These are phyloP conservation scores for Metschnikowia noctiluminum DNA, from an alignment of 805 yeast species.

Conservation along the genomic window DNA sequence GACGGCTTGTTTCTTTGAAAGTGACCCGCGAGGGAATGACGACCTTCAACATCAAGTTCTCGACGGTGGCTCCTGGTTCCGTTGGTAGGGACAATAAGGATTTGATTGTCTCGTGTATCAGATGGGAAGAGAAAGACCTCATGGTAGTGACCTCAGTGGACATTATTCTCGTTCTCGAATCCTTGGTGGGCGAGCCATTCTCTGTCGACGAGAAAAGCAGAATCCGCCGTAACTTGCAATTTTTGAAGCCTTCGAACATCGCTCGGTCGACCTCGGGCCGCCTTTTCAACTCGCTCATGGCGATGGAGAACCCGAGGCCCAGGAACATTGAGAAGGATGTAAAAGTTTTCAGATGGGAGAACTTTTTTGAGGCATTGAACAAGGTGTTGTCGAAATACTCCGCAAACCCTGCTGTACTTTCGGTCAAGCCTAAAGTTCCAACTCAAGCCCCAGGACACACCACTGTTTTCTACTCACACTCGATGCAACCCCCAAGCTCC, in stretches of 20 bases:
- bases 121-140: slow-evolving; percentile 47
- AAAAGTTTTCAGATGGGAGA: slow-evolving; percentile 61
- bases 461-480: not conserved
- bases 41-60: slow-evolving; percentile 10
- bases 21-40: slow-evolving; percentile 24
- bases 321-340: slow-evolving; percentile 69
- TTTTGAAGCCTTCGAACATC: slow-evolving; percentile 58
- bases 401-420: slow-evolving; percentile 14
- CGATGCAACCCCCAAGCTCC: slow-evolving; percentile 2
- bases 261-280: slow-evolving; percentile 35
- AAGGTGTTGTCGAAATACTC: slow-evolving; percentile 60
- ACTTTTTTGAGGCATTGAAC: slow-evolving; percentile 48
- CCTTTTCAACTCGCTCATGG: slow-evolving; percentile 45
- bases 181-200: slow-evolving; percentile 51
- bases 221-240: slow-evolving; percentile 63
- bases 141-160: slow-evolving; percentile 65
- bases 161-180: slow-evolving; percentile 53
- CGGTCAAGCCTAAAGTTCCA: not conserved
- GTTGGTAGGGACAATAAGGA: slow-evolving; percentile 34
- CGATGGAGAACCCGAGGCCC: slow-evolving; percentile 60
- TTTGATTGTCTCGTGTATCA: slow-evolving; percentile 56
- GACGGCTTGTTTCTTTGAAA: slow-evolving; percentile 49
- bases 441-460: not conserved
- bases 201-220: slow-evolving; percentile 68
- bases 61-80: slow-evolving; percentile 28